These are phyloP conservation scores for Aspergillus glaucus DNA, from an alignment of 2,329 filamentous ascomycete species.

Conservation along the genomic window DNA sequence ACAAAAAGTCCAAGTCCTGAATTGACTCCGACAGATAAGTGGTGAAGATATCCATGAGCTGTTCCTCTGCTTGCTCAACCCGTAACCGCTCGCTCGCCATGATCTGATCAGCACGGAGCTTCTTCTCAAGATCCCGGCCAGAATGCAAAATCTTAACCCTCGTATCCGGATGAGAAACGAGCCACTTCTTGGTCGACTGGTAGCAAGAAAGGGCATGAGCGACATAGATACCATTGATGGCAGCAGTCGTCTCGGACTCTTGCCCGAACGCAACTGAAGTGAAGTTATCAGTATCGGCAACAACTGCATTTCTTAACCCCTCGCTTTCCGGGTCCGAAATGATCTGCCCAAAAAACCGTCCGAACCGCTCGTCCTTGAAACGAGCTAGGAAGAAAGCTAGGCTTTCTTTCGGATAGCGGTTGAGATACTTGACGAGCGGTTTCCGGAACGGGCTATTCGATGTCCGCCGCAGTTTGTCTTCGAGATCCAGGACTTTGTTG, in stretches of 20 bases:
- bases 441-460: slow-evolving; percentile 85
- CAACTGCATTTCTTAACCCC: slow-evolving; percentile 66
- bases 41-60: slow-evolving; percentile 78
- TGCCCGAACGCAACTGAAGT: slow-evolving; percentile 59
- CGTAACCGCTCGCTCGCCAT: slow-evolving; percentile 69
- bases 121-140: slow-evolving; percentile 71
- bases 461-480: slow-evolving; percentile 76
- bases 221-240: slow-evolving; percentile 82
- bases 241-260: slow-evolving; percentile 63
- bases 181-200: slow-evolving; percentile 60
- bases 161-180: slow-evolving; percentile 49
- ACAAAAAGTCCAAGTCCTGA: slow-evolving; percentile 74
- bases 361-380: slow-evolving; percentile 78
- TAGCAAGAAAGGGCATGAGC: slow-evolving; percentile 71
- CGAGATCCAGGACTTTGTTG: slow-evolving; percentile 81
- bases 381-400: slow-evolving; percentile 74
- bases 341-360: slow-evolving; percentile 84
- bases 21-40: slow-evolving; percentile 69
- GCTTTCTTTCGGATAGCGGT: slow-evolving; percentile 83
- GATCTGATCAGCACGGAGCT: slow-evolving; percentile 64
- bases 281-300: slow-evolving; percentile 66
- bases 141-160: slow-evolving; percentile 56
- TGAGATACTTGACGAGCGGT: slow-evolving; percentile 87
- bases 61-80: slow-evolving; percentile 81
- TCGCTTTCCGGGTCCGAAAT: slow-evolving; percentile 69